A percentile compares a stretch with the other conserved stretches of the same genome.
These are phyloP conservation scores for Termitomyces sp. DNA, from an alignment of 768 basidiomycete genomes.

Conservation along the genomic window DNA sequence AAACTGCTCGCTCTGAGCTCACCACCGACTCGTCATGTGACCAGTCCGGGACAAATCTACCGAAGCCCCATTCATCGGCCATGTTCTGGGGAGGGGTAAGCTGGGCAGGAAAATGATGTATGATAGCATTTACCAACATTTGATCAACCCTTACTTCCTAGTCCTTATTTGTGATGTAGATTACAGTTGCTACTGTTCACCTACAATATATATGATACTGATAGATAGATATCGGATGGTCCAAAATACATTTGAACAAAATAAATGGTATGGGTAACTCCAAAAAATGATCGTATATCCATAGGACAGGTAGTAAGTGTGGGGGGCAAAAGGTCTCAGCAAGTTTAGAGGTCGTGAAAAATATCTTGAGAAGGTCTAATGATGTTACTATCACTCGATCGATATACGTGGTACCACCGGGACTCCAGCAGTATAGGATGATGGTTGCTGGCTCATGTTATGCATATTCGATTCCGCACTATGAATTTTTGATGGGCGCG, in stretches of 20 bases:
- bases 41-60: too few species aligned
- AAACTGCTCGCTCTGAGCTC: too few species aligned
- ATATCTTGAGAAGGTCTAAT: not conserved
- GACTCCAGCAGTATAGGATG: constrained; percentile 47
- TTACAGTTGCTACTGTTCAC: too few species aligned
- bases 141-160: too few species aligned
- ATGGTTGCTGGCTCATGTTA: constrained; percentile 39
- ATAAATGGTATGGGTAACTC: not conserved
- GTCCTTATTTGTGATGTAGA: too few species aligned
- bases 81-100: too few species aligned
- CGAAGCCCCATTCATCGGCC: too few species aligned
- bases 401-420: constrained; percentile 63
- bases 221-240: not conserved
- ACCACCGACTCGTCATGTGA: too few species aligned
- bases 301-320: constrained; percentile 5
- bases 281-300: not conserved
- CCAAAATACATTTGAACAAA: not conserved
- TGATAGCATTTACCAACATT: too few species aligned
- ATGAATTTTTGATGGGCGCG: constrained; percentile 36
- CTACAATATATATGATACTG: too few species aligned
- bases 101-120: too few species aligned
- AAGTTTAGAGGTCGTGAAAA: not conserved
- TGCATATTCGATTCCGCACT: constrained; percentile 30
- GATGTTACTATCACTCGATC: constrained; percentile 50
- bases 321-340: not conserved